phyloP scores from a whole-genome alignment of 371 early-diverging fungal genomes.

The Quaeritorhiza haematococci region DNA sequence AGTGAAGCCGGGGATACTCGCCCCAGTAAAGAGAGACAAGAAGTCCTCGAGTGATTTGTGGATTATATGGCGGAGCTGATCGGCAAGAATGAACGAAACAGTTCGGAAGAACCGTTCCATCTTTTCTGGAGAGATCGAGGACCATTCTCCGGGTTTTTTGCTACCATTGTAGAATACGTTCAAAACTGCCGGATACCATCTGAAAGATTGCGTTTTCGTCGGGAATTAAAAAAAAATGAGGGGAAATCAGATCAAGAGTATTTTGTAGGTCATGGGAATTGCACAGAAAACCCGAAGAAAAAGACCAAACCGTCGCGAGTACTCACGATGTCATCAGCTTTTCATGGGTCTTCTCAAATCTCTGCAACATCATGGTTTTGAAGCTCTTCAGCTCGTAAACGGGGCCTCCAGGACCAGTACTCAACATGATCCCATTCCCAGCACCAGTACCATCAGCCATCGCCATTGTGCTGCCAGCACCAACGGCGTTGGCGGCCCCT shows the following conservation, averaged over 20 bases:
- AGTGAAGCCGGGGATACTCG: too few species aligned
- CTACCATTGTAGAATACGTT: constrained; percentile 49
- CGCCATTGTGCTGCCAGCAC: too few species aligned
- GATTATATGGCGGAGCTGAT: constrained; percentile 41
- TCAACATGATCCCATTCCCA: too few species aligned
- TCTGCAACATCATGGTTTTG: constrained; percentile 30
- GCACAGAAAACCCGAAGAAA: not conserved
- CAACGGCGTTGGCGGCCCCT: too few species aligned
- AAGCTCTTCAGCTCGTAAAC: constrained; percentile 42
- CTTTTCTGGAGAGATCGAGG: constrained; percentile 36
- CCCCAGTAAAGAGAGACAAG: constrained; percentile 34
- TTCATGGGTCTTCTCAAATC: constrained; percentile 45
- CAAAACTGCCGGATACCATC: constrained; percentile 51
- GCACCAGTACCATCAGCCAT: too few species aligned
- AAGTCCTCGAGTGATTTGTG: constrained; percentile 34
- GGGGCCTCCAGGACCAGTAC: too few species aligned
- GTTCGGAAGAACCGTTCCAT: constrained; percentile 41
- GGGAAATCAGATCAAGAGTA: too few species aligned
- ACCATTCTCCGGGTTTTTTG: constrained; percentile 45
- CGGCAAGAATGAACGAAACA: constrained; percentile 36
- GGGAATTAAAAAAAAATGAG: too few species aligned
- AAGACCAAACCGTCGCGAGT: not conserved
- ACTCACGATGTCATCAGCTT: constrained; percentile 47
- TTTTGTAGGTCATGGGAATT: too few species aligned
- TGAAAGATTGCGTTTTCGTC: constrained; percentile 4